Conservation (phyloP, 2,329 filamentous ascomycete genomes). For the Pseudogymnoascus sp. region DNA sequence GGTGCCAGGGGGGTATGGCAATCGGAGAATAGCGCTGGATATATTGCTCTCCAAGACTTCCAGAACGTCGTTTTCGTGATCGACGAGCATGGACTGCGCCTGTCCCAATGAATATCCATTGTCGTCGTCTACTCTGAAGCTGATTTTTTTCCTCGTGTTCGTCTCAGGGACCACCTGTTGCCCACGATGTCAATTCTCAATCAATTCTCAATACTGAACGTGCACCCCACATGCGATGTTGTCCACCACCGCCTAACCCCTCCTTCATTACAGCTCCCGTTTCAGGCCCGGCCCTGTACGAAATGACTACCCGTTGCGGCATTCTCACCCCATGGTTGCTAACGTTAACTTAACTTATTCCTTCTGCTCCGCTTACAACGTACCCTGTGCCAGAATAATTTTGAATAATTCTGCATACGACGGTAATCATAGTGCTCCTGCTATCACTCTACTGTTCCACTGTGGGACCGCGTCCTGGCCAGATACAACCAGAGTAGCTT, state of each 20-base stretch:
- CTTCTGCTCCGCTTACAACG: neutral
- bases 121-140: neutral
- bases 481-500: neutral
- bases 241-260: neutral
- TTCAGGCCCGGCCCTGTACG: neutral
- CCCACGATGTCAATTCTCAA: neutral
- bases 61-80: neutral
- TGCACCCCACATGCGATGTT: neutral
- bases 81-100: neutral
- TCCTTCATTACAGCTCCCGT: conserved; percentile 6
- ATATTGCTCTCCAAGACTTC: neutral
- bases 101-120: neutral
- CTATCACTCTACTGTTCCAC: neutral
- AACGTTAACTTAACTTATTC: conserved; percentile 3
- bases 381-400: neutral
- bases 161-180: neutral
- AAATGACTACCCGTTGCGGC: conserved; percentile 1
- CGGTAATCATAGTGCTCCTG: neutral
- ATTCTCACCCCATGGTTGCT: neutral
- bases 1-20: neutral
- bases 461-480: neutral
- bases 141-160: neutral
- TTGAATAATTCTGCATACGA: neutral
- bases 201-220: neutral
- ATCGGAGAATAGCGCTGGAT: neutral